Evolutionary conservation across 2,329 filamentous ascomycete genomes (phyloP).

Genomic region (Scolecobasidium constrictum): DNA sequence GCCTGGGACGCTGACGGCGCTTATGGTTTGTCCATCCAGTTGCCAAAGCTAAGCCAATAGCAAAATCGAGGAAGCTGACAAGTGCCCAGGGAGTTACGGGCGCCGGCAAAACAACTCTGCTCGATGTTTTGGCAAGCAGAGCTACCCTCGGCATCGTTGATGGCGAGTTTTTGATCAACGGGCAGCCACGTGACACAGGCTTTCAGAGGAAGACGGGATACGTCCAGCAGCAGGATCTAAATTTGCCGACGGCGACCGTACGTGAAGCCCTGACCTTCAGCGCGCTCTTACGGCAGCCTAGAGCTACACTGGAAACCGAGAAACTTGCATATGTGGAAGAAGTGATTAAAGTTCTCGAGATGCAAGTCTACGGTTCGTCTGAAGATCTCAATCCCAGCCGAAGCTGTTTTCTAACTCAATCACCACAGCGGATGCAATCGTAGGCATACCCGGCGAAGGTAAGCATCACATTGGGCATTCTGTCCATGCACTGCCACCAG

Average conservation of each 20-base stretch:
- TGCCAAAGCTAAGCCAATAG: neutral
- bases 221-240: constrained; percentile 16
- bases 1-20: constrained; percentile 41
- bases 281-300: constrained; percentile 4
- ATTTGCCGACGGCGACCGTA: constrained; percentile 34
- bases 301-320: constrained; percentile 30
- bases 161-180: constrained; percentile 66
- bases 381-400: constrained; percentile 59
- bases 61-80: too few species aligned
- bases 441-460: neutral
- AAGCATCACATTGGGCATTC: too few species aligned
- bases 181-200: constrained; percentile 50
- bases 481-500: too few species aligned
- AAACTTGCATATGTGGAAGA: constrained; percentile 57
- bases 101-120: constrained; percentile 72
- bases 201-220: constrained; percentile 54
- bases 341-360: constrained; percentile 54
- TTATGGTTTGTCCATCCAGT: constrained; percentile 16
- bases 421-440: constrained; percentile 40
- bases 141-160: constrained; percentile 53
- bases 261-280: constrained; percentile 6
- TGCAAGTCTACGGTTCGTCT: constrained; percentile 46
- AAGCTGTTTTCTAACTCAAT: constrained; percentile 59
- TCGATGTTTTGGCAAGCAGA: constrained; percentile 67
- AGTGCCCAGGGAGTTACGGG: constrained; percentile 55